Conservation (phyloP, 345 rosid species). For the Moringa oleifera region DNA sequence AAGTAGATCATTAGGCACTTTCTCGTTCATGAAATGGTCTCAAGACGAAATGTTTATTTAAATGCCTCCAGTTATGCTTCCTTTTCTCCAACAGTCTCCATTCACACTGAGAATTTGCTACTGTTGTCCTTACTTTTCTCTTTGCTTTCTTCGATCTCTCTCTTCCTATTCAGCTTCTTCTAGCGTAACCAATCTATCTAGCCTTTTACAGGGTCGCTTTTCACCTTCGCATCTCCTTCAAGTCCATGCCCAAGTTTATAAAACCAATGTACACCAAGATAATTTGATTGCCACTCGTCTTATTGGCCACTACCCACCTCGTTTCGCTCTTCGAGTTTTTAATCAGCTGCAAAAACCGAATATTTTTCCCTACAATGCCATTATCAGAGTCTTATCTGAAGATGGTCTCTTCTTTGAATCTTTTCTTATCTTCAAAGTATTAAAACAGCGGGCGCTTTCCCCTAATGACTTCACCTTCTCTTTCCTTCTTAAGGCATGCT, state of each 20-base stretch:
- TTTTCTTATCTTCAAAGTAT: slow-evolving; percentile 20
- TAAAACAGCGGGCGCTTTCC: slow-evolving; percentile 18
- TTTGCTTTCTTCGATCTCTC: neutral
- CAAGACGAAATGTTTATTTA: neutral
- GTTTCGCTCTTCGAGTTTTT: slow-evolving; percentile 21
- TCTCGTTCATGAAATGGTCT: too few species aligned
- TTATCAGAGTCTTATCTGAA: slow-evolving; percentile 31
- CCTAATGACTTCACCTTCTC: slow-evolving; percentile 39
- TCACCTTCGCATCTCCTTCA: slow-evolving; percentile 29
- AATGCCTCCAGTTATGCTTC: neutral
- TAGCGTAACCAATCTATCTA: slow-evolving; percentile 14
- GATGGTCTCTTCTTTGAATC: slow-evolving; percentile 14
- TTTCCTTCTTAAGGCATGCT: slow-evolving; percentile 30
- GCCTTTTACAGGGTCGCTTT: slow-evolving; percentile 27
- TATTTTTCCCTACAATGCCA: slow-evolving; percentile 44
- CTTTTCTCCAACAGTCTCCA: neutral
- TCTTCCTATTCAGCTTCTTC: slow-evolving; percentile 8
- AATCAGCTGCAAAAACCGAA: slow-evolving; percentile 26
- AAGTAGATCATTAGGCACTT: too few species aligned
- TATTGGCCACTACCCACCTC: slow-evolving; percentile 33
- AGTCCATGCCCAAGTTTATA: slow-evolving; percentile 29
- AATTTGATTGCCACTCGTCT: slow-evolving; percentile 35
- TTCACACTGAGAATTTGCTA: neutral
- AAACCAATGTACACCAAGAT: slow-evolving; percentile 26
- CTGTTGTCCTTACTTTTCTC: neutral